A percentile compares a stretch with the other conserved stretches of the same genome.
Evolutionary conservation across 345 rosid genomes (phyloP).

Genomic region (Dimocarpus longan): DNA sequence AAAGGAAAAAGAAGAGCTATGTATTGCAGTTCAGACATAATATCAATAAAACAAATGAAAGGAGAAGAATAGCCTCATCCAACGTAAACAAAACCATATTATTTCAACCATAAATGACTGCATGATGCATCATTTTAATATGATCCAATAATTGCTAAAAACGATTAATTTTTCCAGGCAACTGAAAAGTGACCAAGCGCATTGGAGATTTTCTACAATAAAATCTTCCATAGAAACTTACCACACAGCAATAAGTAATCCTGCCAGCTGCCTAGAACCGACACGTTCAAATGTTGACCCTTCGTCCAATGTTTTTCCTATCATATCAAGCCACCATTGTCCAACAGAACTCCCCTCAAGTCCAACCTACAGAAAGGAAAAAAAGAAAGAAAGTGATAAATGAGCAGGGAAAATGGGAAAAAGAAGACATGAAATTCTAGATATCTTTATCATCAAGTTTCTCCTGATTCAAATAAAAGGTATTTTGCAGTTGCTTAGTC

Average conservation of each 20-base stretch:
- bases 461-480: neutral
- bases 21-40: neutral
- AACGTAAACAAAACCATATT: neutral
- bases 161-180: neutral
- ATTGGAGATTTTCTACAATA: neutral
- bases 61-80: neutral
- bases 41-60: neutral
- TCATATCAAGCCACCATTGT: slow-evolving; percentile 79
- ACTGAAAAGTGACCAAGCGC: neutral
- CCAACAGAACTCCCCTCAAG: slow-evolving; percentile 83
- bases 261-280: slow-evolving; percentile 86
- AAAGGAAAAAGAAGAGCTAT: neutral
- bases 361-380: slow-evolving; percentile 54
- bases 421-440: slow-evolving; percentile 5
- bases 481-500: neutral
- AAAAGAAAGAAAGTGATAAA: neutral
- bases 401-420: neutral
- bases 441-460: neutral
- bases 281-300: slow-evolving; percentile 67
- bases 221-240: slow-evolving; percentile 27
- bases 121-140: neutral
- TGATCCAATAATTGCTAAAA: neutral
- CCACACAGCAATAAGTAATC: slow-evolving; percentile 80
- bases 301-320: slow-evolving; percentile 70
- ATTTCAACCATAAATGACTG: neutral